Conservation (phyloP, 2,329 filamentous ascomycete species). For the Cytospora paraplurivora region DNA sequence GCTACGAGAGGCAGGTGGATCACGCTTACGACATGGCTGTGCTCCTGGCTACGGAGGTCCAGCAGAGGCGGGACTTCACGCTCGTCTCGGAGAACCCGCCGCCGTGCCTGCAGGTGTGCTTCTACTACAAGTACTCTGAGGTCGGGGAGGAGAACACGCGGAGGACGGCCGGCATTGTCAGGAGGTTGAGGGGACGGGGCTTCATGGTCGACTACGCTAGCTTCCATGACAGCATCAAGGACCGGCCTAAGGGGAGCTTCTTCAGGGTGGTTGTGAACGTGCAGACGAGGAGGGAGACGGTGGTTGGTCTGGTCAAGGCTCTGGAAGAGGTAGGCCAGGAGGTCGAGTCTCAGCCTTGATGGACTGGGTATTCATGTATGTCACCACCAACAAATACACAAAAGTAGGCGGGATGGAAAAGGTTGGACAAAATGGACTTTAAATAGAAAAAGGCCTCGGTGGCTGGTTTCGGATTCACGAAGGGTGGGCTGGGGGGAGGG, state of each 20-base stretch:
- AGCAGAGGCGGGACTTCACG: slow-evolving; percentile 60
- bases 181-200: slow-evolving; percentile 50
- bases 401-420: neutral
- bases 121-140: slow-evolving; percentile 71
- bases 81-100: slow-evolving; percentile 74
- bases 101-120: slow-evolving; percentile 92
- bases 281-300: slow-evolving; percentile 54
- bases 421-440: neutral
- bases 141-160: slow-evolving; percentile 49
- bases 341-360: slow-evolving; percentile 1
- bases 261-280: slow-evolving; percentile 62
- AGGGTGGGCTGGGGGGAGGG: neutral
- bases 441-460: neutral
- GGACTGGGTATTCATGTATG: neutral
- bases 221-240: slow-evolving; percentile 36
- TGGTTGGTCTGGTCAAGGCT: slow-evolving; percentile 56
- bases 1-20: slow-evolving; percentile 72
- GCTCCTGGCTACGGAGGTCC: slow-evolving; percentile 65
- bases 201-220: slow-evolving; percentile 67
- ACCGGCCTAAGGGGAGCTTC: slow-evolving; percentile 51
- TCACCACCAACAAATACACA: neutral
- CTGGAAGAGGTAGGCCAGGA: slow-evolving; percentile 50
- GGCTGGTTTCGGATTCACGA: neutral
- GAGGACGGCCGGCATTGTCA: slow-evolving; percentile 52
- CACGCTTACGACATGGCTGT: slow-evolving; percentile 71